Base-by-base conservation (phyloP, 805 yeast genomes). In the Candida vaughaniae region DNA sequence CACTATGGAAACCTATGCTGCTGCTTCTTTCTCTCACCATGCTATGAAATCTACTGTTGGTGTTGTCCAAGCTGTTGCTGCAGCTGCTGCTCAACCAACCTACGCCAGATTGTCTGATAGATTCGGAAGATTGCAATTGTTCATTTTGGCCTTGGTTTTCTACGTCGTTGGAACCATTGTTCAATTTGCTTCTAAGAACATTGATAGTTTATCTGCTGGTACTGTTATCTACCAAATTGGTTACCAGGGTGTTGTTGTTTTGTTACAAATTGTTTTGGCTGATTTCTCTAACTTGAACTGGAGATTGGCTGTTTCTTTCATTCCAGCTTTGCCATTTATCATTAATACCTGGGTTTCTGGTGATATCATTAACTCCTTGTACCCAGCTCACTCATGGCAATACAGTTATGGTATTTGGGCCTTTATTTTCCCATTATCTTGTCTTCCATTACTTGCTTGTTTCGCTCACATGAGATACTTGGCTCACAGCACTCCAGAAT, bases 271-370 rank as follows among this genome's bases (percentile, higher is more conserved):
- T 25, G 64, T 83, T 29, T 55, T 78, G 41, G 80, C 86, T 2
- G 95, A 85, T 58, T 69, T 77, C 51, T 80, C 90, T 6, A 68
- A 73, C 43, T 66, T 84, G 51, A 81, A 77, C 55, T 81, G 88
- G 84, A 77, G 93, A 66, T 69, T 84, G 48, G 66, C 77, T 31
- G 74, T 70, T 47, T 76, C 83, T 23, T 78, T 80, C 46, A 63
- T 80, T 25, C 87, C 90, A 16, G 77, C 87, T 3, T 66, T 78
- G 50, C 91, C 91, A 2, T 81, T 73, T 49, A 76, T 85, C 49
- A 79, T 85, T 59, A 85, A 82, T 60, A 80, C 91, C 11, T 85
- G 93, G 93, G 71, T 83, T 39, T 61, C 80, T 19, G 91, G 88
- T 52, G 65, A 79, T 48, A 66, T 85, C 32, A 60, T 73, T 11